Percentiles rank a stretch among this genome's conserved stretches.
These are phyloP conservation scores for Polyplosphaeria fusca DNA, from an alignment of 495 filamentous ascomycete genomes.

Conservation along the genomic window DNA sequence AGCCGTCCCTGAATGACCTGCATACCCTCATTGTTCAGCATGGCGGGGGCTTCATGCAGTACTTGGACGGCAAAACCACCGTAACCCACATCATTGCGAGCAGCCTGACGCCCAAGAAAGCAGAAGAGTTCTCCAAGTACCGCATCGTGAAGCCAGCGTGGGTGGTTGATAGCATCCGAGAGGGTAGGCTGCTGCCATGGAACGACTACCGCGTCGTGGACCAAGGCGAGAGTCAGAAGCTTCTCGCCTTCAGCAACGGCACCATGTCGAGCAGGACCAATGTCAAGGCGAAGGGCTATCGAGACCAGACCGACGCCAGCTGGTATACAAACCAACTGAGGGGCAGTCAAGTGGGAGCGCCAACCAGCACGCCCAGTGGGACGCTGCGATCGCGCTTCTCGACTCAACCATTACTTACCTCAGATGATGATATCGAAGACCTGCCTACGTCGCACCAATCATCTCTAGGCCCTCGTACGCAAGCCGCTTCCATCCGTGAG, in stretches of 20 bases:
- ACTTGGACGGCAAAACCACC: constrained; percentile 88
- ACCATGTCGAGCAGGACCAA: constrained; percentile 65
- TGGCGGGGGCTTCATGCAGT: constrained; percentile 91
- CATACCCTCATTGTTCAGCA: constrained; percentile 81
- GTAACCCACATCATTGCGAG: constrained; percentile 95
- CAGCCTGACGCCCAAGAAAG: constrained; percentile 85
- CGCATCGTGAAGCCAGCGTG: constrained; percentile 95
- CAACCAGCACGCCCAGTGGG: constrained; percentile 18
- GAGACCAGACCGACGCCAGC: constrained; percentile 69
- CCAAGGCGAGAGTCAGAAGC: constrained; percentile 70
- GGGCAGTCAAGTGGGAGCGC: constrained; percentile 32
- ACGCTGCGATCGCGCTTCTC: constrained; percentile 22
- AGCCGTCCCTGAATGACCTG: constrained; percentile 82
- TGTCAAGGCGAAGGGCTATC: constrained; percentile 56
- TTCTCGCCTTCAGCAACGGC: constrained; percentile 71
- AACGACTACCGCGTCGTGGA: constrained; percentile 75
- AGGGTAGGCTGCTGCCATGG: constrained; percentile 81
- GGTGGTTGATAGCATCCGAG: constrained; percentile 83
- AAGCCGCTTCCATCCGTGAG: background rate
- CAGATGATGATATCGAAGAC: constrained; percentile 27
- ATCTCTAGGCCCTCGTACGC: background rate
- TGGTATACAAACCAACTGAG: constrained; percentile 75
- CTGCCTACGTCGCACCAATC: constrained; percentile 31
- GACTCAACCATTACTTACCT: constrained; percentile 17
- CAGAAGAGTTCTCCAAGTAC: constrained; percentile 77